A percentile compares a stretch with the other conserved stretches of the same genome.
Evolutionary conservation across 768 basidiomycete species (phyloP).

Genomic region (Trametes cubensis): DNA sequence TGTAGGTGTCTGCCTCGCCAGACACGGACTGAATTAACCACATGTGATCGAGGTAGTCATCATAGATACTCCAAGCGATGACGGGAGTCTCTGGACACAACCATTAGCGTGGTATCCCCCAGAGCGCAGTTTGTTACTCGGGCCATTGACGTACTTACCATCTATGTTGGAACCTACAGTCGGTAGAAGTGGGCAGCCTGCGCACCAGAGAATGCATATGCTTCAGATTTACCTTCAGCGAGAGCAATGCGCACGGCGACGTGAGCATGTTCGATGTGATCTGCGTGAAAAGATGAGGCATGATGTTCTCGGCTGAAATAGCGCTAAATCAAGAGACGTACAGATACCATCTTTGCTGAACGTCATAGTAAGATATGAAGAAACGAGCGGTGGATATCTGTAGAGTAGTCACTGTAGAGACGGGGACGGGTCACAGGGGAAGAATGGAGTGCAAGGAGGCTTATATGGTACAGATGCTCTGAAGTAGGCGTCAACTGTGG

Average conservation of each 20-base stretch:
- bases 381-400: background rate
- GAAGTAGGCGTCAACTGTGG: background rate
- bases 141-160: too few species aligned
- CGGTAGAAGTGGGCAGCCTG: too few species aligned
- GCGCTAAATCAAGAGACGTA: too few species aligned
- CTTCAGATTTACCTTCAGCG: background rate
- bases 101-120: too few species aligned
- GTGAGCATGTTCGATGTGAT: background rate
- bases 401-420: too few species aligned
- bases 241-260: background rate
- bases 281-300: background rate
- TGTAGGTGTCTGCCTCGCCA: background rate
- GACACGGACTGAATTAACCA: background rate
- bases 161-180: background rate
- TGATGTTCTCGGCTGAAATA: too few species aligned
- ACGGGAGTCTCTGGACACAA: background rate
- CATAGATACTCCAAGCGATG: background rate
- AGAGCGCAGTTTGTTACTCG: too few species aligned
- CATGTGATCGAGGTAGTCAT: slow-evolving; percentile 1
- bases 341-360: background rate
- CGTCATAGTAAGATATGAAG: background rate
- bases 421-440: too few species aligned
- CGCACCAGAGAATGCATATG: too few species aligned
- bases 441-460: background rate
- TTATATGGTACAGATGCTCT: background rate